Evolutionary conservation across 495 filamentous ascomycete genomes (phyloP), one percentile per base, ranked within the genome.

Genomic region (Aspergillus biplanus): DNA sequence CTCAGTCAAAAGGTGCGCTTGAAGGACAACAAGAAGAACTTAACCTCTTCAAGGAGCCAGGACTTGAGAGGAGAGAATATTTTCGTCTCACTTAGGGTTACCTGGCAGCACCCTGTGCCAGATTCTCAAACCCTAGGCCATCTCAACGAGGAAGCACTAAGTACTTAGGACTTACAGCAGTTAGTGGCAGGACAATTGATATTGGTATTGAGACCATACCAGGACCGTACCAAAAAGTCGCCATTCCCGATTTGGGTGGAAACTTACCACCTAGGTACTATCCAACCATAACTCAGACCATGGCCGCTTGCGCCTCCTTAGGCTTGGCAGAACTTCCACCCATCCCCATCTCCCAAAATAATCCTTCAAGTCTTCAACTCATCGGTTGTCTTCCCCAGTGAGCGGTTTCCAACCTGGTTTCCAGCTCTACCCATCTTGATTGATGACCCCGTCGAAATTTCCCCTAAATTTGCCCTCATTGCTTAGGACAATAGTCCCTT

Each of bases 221-320:
- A 32, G 16, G 53, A 48, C 44, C 27, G 27, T 58, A 48, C 37
- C 13, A 53, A 44, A 46, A 37, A 50, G 48, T 39, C 54, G 61
- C 48, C 53, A 58, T 32, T 58, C 61, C 61, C 61, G 62, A 61
- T 33, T 57, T 34, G 35, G 44, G 52, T 46, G 58, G 58, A 65
- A 59, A 65, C 18, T 65, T 70, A 66, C 67, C 58, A 49, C 39
- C 62, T 33, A 47, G 21, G 21, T 27, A n/a, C n/a, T n/a, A 27
- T 27, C 21, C 21, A 27, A 27, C 52, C 39, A 62, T 56, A 50
- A 65, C 37, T 33, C 53, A 49, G 62, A 55, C 58, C 37, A 16
- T 59, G 48, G 21, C 63, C 71, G 76, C 74, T 76, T 75, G 73
- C 74, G 75, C 72, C 76, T 75, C 76, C 72, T 65, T 75, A 69